Percentiles rank a stretch among this genome's conserved stretches.
Evolutionary conservation across 2,329 filamentous ascomycete species (phyloP).

Genomic region (Lithohypha guttulata): DNA sequence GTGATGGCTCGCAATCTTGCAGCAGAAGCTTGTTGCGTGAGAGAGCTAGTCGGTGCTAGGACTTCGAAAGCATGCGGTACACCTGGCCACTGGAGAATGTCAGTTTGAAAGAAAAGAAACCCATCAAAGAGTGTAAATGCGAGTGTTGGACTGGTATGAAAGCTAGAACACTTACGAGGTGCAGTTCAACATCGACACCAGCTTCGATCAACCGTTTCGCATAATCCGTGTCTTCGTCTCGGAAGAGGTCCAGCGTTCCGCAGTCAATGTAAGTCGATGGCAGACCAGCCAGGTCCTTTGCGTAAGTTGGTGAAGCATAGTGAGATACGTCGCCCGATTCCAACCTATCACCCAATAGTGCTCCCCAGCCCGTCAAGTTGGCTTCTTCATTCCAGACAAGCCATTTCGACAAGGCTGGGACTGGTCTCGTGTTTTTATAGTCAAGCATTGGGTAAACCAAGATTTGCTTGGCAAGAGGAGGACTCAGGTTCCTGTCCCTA

Average conservation of each 20-base stretch:
- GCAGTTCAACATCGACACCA: slow-evolving; percentile 34
- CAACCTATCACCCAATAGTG: slow-evolving; percentile 28
- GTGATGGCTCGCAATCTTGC: slow-evolving; percentile 16
- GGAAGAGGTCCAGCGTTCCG: slow-evolving; percentile 36
- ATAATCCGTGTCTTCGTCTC: slow-evolving; percentile 32
- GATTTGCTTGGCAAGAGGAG: slow-evolving; percentile 31
- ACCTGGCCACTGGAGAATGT: no score
- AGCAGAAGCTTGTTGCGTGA: slow-evolving; percentile 13
- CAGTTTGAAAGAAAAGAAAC: no score
- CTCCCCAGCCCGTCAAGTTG: slow-evolving; percentile 34
- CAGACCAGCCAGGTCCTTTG: slow-evolving; percentile 29
- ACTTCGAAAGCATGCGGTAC: slow-evolving; percentile 33
- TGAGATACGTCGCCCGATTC: slow-evolving; percentile 9
- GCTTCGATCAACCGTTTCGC: slow-evolving; percentile 31
- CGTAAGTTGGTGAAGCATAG: slow-evolving; percentile 30
- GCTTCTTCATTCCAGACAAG: slow-evolving; percentile 29
- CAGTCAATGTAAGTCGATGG: slow-evolving; percentile 37
- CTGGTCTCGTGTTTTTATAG: slow-evolving; percentile 29
- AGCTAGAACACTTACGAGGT: no score
- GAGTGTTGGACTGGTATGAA: no score
- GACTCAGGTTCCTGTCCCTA: slow-evolving; percentile 25
- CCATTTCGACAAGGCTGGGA: slow-evolving; percentile 26
- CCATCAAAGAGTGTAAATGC: no score
- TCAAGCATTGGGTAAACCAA: slow-evolving; percentile 41
- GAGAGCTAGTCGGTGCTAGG: slow-evolving; percentile 12